Base-by-base conservation (phyloP, 306 rosid species). In the Morella rubra region DNA sequence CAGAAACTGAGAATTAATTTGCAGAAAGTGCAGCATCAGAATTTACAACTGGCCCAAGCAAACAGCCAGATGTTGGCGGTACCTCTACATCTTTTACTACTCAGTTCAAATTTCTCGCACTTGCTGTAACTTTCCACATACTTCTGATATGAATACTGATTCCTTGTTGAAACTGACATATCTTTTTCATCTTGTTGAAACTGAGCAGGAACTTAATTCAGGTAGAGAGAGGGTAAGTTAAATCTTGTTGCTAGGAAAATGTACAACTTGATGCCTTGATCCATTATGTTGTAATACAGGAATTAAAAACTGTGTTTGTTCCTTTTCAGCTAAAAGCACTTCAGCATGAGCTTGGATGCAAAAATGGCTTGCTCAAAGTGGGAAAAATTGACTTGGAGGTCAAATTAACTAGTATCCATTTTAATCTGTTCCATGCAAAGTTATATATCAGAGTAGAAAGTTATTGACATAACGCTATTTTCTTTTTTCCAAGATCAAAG, bases 141-240 rank as follows among this genome's bases (percentile, higher is more conserved):
- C 46, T 40, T 58, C 2, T 58, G 64, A 20, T 58, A 9, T 0
- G 50, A 8, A 13, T 66, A 5, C 42, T 42, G 15, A 42, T 42
- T 41, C 7, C 79, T 76, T 72, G 27, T 6, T 79, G 51, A 77
- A 15, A 41, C 14, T 76, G 1, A 20, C 44, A 20, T 66, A 1
- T 85, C 71, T 60, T 13, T 80, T 75, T 75, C 44, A 79, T 78
- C 64, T 76, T 81, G 83, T n/a, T n/a, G n/a, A n/a, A n/a, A n/a
- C n/a, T n/a, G n/a, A n/a, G n/a, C 87, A 95, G 98, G 97, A 95
- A 75, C 86, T 92, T 83, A 92, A 82, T 80, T 81, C 85, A 20
- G 66, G 85, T 69, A 87, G 87, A 85, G 93, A 95, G 44, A 88
- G 78, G 93, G 98, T 95, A 87, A 85, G 97, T 81, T 52, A 24